These are phyloP conservation scores for Penicillium cosmopolitanum DNA, from an alignment of 495 filamentous ascomycete genomes.

Conservation along the genomic window DNA sequence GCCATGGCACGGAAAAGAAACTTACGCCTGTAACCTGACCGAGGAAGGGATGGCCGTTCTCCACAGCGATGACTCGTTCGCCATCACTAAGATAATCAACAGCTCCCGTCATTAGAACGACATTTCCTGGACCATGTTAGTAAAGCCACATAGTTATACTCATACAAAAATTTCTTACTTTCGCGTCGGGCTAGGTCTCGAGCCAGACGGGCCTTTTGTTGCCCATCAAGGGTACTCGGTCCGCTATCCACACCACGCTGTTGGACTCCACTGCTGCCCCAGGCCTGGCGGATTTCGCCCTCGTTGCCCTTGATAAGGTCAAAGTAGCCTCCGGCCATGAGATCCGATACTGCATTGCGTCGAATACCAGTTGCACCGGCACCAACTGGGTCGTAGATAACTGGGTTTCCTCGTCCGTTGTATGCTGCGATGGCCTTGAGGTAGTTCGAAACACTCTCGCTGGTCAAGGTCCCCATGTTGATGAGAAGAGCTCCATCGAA, in stretches of 20 bases:
- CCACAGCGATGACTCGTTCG: slow-evolving; percentile 61
- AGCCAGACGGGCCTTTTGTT: slow-evolving; percentile 64
- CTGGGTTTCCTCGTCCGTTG: slow-evolving; percentile 71
- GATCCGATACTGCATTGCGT: slow-evolving; percentile 66
- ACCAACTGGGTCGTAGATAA: slow-evolving; percentile 90
- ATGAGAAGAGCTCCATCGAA: slow-evolving; percentile 75
- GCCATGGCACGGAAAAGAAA: neutral
- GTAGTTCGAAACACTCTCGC: slow-evolving; percentile 71
- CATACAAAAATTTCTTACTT: slow-evolving; percentile 32
- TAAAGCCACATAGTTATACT: neutral
- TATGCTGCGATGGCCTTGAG: slow-evolving; percentile 71
- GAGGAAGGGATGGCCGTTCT: slow-evolving; percentile 78
- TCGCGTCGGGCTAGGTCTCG: slow-evolving; percentile 67
- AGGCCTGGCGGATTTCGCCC: slow-evolving; percentile 79
- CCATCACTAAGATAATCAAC: slow-evolving; percentile 83
- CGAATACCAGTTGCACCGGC: slow-evolving; percentile 81
- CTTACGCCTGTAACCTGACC: slow-evolving; percentile 77
- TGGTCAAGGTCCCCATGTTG: slow-evolving; percentile 91
- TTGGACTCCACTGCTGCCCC: slow-evolving; percentile 53
- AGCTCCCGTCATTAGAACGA: slow-evolving; percentile 85
- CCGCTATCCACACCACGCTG: slow-evolving; percentile 91
- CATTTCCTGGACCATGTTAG: slow-evolving; percentile 45
- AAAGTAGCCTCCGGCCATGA: slow-evolving; percentile 78
- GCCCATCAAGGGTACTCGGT: slow-evolving; percentile 53
- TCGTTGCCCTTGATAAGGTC: slow-evolving; percentile 96